Conservation (phyloP, 768 basidiomycete species). For the Leucocoprinus sp. region DNA sequence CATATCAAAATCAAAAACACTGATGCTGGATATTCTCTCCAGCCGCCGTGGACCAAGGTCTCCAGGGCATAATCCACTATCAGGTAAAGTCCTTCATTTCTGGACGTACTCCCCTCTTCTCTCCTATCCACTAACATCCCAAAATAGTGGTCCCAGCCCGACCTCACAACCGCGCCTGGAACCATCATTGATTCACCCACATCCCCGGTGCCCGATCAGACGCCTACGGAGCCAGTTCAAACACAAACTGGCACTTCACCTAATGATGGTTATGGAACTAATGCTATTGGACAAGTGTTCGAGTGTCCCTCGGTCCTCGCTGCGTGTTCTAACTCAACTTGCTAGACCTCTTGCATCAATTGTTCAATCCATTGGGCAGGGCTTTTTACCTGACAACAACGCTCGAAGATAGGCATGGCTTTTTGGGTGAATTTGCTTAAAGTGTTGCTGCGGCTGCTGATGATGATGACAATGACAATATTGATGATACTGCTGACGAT, state of each 20-base stretch:
- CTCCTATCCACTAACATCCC: neutral
- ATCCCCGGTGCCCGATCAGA: conserved; percentile 25
- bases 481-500: neutral
- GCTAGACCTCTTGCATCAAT: neutral
- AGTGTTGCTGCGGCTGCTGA: neutral
- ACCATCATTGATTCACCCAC: conserved; percentile 29
- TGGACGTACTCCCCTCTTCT: neutral
- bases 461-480: neutral
- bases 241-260: conserved; percentile 42
- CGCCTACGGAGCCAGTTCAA: conserved; percentile 20
- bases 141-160: conserved; percentile 44
- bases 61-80: conserved; percentile 39
- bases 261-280: conserved; percentile 52
- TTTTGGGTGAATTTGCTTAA: neutral
- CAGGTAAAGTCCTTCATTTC: conserved; percentile 27
- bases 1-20: neutral
- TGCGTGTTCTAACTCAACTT: neutral
- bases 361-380: conserved; percentile 2
- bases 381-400: neutral
- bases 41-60: conserved; percentile 33
- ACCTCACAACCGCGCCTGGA: conserved; percentile 37
- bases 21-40: neutral
- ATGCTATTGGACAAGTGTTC: conserved; percentile 29
- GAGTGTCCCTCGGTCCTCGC: neutral
- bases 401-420: neutral